These are phyloP conservation scores for Neltuma alba DNA, from an alignment of 306 rosid genomes.

Conservation along the genomic window DNA sequence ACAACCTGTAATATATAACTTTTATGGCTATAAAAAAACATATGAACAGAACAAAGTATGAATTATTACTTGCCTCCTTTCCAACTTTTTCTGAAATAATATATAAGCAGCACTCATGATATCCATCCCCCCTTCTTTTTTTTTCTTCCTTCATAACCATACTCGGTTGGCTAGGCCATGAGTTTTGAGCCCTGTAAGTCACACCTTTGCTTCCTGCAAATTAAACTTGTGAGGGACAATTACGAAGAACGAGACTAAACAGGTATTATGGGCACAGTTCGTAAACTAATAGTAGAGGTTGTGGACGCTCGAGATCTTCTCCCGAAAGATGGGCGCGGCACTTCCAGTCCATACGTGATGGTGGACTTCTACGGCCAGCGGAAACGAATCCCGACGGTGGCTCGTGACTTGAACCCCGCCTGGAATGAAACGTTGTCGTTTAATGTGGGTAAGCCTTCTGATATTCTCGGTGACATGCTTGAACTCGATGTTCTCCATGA, in stretches of 20 bases:
- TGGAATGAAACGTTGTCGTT: conserved; percentile 83
- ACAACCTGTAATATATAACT: background rate
- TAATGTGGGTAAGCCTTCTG: conserved; percentile 54
- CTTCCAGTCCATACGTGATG: conserved; percentile 75
- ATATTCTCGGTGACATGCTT: conserved; percentile 62
- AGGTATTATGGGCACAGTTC: conserved; percentile 39
- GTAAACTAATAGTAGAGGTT: conserved; percentile 74
- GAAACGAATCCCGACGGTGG: conserved; percentile 47
- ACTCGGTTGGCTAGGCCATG: conserved; percentile 2
- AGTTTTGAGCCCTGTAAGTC: background rate
- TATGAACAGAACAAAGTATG: background rate
- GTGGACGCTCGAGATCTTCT: conserved; percentile 79
- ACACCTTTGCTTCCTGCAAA: background rate
- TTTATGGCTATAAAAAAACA: background rate
- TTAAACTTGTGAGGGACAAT: background rate
- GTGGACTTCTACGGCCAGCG: conserved; percentile 81
- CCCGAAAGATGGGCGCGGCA: conserved; percentile 80
- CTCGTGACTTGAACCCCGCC: conserved; percentile 63
- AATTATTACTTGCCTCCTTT: background rate
- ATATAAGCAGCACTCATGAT: conserved; percentile 27
- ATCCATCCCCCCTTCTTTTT: conserved; percentile 23
- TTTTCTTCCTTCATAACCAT: conserved; percentile 4
- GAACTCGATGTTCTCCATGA: conserved; percentile 76
- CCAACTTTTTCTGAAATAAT: background rate
- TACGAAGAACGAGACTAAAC: background rate